Evolutionary conservation across 306 rosid genomes (phyloP).

Genomic region (Cucumis hystrix): DNA sequence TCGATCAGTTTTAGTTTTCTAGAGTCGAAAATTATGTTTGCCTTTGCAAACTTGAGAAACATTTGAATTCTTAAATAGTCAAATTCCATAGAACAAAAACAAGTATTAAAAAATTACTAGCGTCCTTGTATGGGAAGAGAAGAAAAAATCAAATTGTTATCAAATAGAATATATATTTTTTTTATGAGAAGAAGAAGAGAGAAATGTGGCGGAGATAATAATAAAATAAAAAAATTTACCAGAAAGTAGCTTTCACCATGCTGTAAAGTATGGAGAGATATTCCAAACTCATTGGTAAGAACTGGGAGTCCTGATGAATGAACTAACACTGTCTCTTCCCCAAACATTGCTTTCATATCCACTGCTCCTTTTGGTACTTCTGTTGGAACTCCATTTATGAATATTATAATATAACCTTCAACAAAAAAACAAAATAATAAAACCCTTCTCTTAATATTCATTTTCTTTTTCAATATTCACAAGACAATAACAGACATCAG

Average conservation of each 20-base stretch:
- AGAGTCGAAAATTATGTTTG: not conserved
- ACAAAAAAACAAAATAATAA: not conserved
- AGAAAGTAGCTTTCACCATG: conserved; percentile 84
- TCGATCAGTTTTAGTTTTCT: not conserved
- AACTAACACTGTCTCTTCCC: conserved; percentile 50
- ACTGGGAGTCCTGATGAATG: conserved; percentile 71
- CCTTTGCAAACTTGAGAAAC: no score
- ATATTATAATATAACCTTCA: conserved; percentile 54
- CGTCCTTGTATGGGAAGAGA: no score
- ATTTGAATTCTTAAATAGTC: no score
- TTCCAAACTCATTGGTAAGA: conserved; percentile 57
- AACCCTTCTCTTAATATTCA: not conserved
- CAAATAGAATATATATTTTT: no score
- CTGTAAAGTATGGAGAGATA: conserved; percentile 49
- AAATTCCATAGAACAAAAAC: no score
- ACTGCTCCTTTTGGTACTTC: conserved; percentile 61
- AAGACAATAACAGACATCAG: no score
- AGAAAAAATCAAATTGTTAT: no score
- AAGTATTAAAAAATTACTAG: no score
- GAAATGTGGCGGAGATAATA: no score
- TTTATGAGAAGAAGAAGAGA: not conserved
- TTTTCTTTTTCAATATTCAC: not conserved
- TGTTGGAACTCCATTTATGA: conserved; percentile 69
- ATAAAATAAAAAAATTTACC: conserved; percentile 18
- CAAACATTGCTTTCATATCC: conserved; percentile 53